Conservation (phyloP, 163 green algal species). For the Scenedesmus sp. region DNA sequence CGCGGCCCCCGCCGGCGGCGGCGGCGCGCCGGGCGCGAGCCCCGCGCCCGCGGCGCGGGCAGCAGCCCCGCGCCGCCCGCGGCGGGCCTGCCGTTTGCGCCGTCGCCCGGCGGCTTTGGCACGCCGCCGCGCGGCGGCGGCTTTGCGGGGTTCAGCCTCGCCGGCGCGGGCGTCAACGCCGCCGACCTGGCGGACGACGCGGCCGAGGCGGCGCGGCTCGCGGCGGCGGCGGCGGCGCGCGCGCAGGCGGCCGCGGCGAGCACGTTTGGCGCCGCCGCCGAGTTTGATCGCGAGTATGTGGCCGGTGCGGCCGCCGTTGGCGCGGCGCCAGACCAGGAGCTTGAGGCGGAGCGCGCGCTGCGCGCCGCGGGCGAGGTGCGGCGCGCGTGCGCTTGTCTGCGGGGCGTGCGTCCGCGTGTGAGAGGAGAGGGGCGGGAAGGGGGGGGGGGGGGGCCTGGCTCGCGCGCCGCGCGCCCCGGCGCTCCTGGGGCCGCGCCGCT, state of each 20-base stretch:
- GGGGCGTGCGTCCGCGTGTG: too few relatives aligned
- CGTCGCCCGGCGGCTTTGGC: too few relatives aligned
- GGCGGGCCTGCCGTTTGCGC: too few relatives aligned
- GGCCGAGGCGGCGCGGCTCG: constrained; percentile 26
- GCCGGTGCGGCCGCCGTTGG: constrained; percentile 35
- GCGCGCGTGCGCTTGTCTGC: too few relatives aligned
- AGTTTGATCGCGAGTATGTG: constrained; percentile 37
- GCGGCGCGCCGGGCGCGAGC: too few relatives aligned
- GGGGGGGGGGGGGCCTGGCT: too few relatives aligned
- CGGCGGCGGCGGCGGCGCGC: constrained; percentile 18
- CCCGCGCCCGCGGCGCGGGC: background rate
- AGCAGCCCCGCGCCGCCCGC: background rate
- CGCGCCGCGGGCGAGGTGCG: too few relatives aligned
- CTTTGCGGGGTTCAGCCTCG: constrained; percentile 3
- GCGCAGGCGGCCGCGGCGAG: constrained; percentile 24
- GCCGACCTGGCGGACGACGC: constrained; percentile 39
- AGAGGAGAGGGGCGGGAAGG: too few relatives aligned
- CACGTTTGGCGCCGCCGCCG: constrained; percentile 31
- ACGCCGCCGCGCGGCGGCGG: too few relatives aligned
- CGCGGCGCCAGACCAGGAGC: background rate
- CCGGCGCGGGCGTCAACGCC: background rate
- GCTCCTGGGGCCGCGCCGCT: too few relatives aligned
- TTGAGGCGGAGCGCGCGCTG: too few relatives aligned
- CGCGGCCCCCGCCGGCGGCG: background rate
- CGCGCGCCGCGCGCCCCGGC: too few relatives aligned